phyloP scores from a whole-genome alignment of 1,139 yeast species.

The Nakaseomyces glabratus region DNA sequence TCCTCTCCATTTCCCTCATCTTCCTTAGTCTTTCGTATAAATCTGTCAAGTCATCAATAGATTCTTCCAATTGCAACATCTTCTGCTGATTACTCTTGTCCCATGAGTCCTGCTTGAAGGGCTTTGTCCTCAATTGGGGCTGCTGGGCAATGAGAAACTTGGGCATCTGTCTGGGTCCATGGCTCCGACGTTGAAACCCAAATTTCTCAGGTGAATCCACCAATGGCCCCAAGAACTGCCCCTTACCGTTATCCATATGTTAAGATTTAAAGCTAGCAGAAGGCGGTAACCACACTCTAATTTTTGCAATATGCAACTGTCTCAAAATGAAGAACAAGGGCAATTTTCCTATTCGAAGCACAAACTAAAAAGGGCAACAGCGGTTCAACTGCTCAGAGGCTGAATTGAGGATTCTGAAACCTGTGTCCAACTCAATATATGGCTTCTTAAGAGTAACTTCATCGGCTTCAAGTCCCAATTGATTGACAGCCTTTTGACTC shows the following conservation, averaged over 20 bases:
- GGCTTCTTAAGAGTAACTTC: no score
- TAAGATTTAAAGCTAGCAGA: no score
- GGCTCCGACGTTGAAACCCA: conserved; percentile 16
- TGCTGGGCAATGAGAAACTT: conserved; percentile 32
- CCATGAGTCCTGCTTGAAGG: conserved; percentile 39
- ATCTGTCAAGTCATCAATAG: conserved; percentile 36
- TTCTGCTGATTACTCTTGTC: conserved; percentile 46
- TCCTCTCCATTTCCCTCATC: conserved; percentile 70
- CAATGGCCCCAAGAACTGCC: conserved; percentile 9
- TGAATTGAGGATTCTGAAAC: no score
- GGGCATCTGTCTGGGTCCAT: conserved; percentile 27
- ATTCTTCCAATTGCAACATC: conserved; percentile 38
- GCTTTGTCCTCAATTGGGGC: conserved; percentile 28
- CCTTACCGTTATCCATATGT: conserved; percentile 1
- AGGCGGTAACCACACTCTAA: no score
- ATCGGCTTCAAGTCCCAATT: no score
- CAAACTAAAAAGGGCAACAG: no score
- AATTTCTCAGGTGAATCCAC: conserved; percentile 16
- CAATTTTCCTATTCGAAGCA: no score
- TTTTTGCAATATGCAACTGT: no score
- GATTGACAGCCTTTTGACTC: no score
- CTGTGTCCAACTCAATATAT: no score
- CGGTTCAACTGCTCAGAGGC: no score
- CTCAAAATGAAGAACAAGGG: no score
- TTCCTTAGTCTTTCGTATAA: conserved; percentile 55